phyloP scores from a whole-genome alignment of 2,329 filamentous ascomycete genomes.

The Fusarium oxysporum region DNA sequence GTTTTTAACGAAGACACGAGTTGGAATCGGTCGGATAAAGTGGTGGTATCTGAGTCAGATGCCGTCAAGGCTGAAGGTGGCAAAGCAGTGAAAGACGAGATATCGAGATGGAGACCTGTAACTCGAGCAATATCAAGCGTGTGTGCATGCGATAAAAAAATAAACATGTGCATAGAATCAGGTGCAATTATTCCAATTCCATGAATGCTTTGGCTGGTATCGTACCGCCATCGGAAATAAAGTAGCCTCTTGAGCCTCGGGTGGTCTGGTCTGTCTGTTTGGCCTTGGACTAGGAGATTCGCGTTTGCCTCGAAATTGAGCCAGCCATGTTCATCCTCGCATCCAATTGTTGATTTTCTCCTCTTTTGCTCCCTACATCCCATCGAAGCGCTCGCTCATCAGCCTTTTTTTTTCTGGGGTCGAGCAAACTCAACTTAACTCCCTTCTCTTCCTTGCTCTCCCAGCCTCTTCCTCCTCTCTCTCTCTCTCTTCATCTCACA shows the following conservation, averaged over 20 bases:
- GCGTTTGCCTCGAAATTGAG: slow-evolving; percentile 33
- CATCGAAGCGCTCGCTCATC: not conserved
- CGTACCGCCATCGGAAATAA: not conserved
- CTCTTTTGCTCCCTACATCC: slow-evolving; percentile 21
- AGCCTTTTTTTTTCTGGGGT: not conserved
- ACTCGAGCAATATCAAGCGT: slow-evolving; percentile 19
- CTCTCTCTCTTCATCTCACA: slow-evolving; percentile 3
- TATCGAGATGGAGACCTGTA: slow-evolving; percentile 10
- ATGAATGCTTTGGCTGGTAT: not conserved
- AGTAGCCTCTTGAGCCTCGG: slow-evolving; percentile 17
- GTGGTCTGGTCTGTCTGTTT: slow-evolving; percentile 26
- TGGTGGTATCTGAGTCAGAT: slow-evolving; percentile 38
- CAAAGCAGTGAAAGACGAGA: slow-evolving; percentile 29
- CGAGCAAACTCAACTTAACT: slow-evolving; percentile 19
- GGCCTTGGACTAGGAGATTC: slow-evolving; percentile 26
- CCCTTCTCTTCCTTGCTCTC: slow-evolving; percentile 2
- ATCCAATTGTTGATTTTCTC: slow-evolving; percentile 29
- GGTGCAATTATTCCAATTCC: not conserved
- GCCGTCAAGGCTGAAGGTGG: slow-evolving; percentile 28
- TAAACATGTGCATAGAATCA: not conserved
- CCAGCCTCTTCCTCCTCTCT: not conserved
- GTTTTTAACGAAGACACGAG: not conserved
- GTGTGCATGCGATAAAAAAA: not conserved
- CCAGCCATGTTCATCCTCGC: slow-evolving; percentile 31
- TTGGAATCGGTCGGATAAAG: not conserved